phyloP scores from a whole-genome alignment of 2,329 filamentous ascomycete species.

The Pyrenophora teres region DNA sequence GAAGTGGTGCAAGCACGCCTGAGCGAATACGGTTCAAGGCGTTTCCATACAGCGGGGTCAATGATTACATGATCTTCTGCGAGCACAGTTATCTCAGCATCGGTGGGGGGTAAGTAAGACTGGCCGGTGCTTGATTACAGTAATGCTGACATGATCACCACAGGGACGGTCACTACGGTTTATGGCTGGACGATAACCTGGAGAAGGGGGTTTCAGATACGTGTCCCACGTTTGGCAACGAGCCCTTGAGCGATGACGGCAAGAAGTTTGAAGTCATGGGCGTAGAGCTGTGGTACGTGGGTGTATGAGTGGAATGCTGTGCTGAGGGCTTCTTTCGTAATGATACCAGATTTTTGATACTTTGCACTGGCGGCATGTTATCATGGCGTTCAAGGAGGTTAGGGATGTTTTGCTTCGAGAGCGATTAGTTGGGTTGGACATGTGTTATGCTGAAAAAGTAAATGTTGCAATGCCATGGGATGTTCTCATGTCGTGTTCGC shows the following conservation, averaged over 20 bases:
- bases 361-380: too few relatives aligned
- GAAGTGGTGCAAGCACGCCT: constrained; percentile 60
- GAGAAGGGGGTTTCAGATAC: constrained; percentile 81
- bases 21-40: constrained; percentile 93
- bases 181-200: constrained; percentile 89
- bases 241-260: constrained; percentile 89
- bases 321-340: too few relatives aligned
- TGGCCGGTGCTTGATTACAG: not conserved
- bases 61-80: constrained; percentile 96
- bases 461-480: too few relatives aligned
- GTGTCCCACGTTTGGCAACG: constrained; percentile 93
- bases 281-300: constrained; percentile 92
- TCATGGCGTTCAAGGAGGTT: too few relatives aligned
- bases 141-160: constrained; percentile 4
- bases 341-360: too few relatives aligned
- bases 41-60: constrained; percentile 92
- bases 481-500: too few relatives aligned
- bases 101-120: constrained; percentile 68
- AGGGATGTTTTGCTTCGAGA: too few relatives aligned
- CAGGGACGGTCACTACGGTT: constrained; percentile 81
- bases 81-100: constrained; percentile 83
- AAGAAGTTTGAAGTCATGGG: constrained; percentile 89
- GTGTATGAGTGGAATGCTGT: constrained; percentile 45
- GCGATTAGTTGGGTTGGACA: too few relatives aligned
- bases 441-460: too few relatives aligned